Evolutionary conservation across 2,329 filamentous ascomycete genomes (phyloP).

Genomic region (Pezizomycotina sp.): DNA sequence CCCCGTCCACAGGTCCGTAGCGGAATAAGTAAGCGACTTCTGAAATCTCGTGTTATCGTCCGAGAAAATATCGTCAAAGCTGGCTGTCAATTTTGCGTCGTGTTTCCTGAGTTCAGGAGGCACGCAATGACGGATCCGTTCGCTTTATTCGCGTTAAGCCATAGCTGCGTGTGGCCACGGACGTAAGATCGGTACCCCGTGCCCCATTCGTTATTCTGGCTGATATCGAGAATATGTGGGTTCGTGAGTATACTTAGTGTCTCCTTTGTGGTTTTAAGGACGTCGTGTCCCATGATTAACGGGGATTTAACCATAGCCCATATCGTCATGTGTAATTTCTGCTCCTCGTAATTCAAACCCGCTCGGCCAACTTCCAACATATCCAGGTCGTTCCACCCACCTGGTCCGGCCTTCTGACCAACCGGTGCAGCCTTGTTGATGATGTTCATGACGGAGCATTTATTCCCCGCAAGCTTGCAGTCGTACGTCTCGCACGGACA

Average conservation of each 20-base stretch:
- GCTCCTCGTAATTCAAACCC: constrained; percentile 22
- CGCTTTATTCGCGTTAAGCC: constrained; percentile 29
- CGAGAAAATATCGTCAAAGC: constrained; percentile 15
- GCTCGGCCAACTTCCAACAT: constrained; percentile 32
- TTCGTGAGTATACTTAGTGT: constrained; percentile 31
- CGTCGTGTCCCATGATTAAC: constrained; percentile 32
- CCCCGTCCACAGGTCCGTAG: constrained; percentile 34
- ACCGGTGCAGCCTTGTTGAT: constrained; percentile 20
- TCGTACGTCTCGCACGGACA: constrained; percentile 18
- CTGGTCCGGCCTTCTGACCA: constrained; percentile 14
- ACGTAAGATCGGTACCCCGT: constrained; percentile 31
- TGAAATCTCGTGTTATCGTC: constrained; percentile 19
- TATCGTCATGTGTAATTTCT: constrained; percentile 30
- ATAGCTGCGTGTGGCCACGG: constrained; percentile 35
- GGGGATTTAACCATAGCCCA: constrained; percentile 32
- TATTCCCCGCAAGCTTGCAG: constrained; percentile 11
- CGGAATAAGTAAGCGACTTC: constrained; percentile 34
- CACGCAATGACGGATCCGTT: constrained; percentile 29
- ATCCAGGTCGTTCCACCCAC: constrained; percentile 28
- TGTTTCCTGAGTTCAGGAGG: constrained; percentile 25
- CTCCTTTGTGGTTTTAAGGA: constrained; percentile 29
- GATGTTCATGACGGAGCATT: constrained; percentile 18
- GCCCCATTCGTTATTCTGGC: constrained; percentile 32
- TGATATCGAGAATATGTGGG: constrained; percentile 31
- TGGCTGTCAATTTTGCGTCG: constrained; percentile 7